Conservation (phyloP, 2,329 filamentous ascomycete genomes). For the Aureobasidium sp. region DNA sequence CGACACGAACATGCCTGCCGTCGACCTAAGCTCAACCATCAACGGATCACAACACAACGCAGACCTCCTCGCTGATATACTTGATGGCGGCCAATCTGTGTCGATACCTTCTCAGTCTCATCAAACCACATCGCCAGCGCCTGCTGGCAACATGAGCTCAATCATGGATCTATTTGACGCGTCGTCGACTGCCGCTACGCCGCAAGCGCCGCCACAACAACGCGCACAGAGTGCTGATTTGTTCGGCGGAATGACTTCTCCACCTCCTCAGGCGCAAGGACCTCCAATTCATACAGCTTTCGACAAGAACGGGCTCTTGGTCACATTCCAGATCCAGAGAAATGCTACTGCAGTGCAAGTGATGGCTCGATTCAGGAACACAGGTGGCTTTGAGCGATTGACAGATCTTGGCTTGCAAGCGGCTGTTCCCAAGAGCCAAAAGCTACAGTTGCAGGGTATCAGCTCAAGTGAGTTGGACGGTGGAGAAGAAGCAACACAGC, state of each 20-base stretch:
- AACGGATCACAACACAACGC: conserved; percentile 64
- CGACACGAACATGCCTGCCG: conserved; percentile 52
- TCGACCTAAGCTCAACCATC: conserved; percentile 46
- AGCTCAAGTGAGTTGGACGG: conserved; percentile 69
- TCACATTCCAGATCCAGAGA: conserved; percentile 78
- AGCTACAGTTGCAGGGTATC: conserved; percentile 84
- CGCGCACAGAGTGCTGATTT: conserved; percentile 34
- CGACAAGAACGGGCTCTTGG: conserved; percentile 73
- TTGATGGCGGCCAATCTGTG: conserved; percentile 59
- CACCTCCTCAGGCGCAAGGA: conserved; percentile 37
- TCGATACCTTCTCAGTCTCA: conserved; percentile 38
- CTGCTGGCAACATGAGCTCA: conserved; percentile 39
- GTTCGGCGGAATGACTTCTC: conserved; percentile 41
- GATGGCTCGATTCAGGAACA: conserved; percentile 76
- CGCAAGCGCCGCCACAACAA: conserved; percentile 35
- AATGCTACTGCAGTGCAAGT: conserved; percentile 76
- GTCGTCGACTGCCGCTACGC: conserved; percentile 34
- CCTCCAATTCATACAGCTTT: conserved; percentile 61
- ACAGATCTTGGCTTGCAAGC: conserved; percentile 80
- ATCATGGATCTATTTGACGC: conserved; percentile 87
- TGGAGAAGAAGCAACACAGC: conserved; percentile 78
- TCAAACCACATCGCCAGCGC: conserved; percentile 27
- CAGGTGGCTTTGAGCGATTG: conserved; percentile 56
- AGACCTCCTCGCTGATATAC: conserved; percentile 84
- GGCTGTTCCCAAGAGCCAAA: conserved; percentile 93